Evolutionary conservation across 257 asterid genomes (phyloP), one percentile per base, ranked within the genome.

Genomic region (Schizonepeta tenuifolia): DNA sequence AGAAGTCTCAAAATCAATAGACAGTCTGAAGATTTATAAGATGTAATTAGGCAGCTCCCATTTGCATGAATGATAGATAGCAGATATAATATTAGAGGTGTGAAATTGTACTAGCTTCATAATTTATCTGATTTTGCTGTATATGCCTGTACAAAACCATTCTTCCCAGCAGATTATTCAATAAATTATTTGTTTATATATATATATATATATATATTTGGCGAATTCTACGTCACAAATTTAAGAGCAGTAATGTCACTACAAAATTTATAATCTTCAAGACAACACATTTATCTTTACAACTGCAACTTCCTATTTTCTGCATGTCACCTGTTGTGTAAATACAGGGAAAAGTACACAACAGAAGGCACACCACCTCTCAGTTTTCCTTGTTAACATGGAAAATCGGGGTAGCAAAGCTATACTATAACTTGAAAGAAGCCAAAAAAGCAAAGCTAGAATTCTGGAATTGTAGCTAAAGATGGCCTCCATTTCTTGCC

Each of bases 391-490:
- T 2, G 44, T n/a, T 26, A 44, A 63, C 12, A 40, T 14, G 20
- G 81, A 69, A 80, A 53, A 71, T 57, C 13, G 66, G 78, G 81
- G 79, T 57, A 71, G 79, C 72, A 21, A 67, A 12, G 54, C 65
- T 66, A 12, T 18, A 2, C 79, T 22, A 55, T 1, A 38, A 36
- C 24, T 18, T 7, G 3, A 26, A 50, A 36, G 18, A 55, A 47
- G 50, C 58, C 21, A 38, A 20, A n/a, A 46, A 3, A 5, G 9
- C 1, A 43, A n/a, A 3, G 1, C 60, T 71, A 80, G 24, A 77
- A 68, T 68, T 84, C 89, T 1, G 87, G 89, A 65, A 84, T 83
- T 21, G 89, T 78, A 67, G 81, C 86, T 71, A 86, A 80, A 71
- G 81, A 82, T 5, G 90, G 86, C 76, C 78, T 81, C 92, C 92